phyloP scores from a whole-genome alignment of 2,329 filamentous ascomycete genomes.

The Polytolypa hystricis region DNA sequence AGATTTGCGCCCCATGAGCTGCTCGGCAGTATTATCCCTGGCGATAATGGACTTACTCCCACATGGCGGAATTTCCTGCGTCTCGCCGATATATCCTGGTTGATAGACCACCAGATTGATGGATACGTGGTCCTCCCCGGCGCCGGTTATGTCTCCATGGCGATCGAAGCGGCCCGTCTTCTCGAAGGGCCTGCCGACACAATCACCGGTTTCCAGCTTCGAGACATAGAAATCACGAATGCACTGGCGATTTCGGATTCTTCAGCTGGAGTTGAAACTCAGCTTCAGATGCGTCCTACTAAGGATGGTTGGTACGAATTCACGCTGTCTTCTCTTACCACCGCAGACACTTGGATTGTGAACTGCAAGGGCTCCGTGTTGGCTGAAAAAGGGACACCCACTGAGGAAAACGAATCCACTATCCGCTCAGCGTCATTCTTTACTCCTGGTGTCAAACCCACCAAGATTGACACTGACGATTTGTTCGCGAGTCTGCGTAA shows the following conservation, averaged over 20 bases:
- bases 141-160: constrained; percentile 13
- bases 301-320: too few species aligned
- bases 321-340: too few species aligned
- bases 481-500: constrained; percentile 19
- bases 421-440: too few species aligned
- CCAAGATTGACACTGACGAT: constrained; percentile 16
- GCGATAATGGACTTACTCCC: neutral
- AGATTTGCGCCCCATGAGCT: neutral
- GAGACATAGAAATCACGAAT: constrained; percentile 18
- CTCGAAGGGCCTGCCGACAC: constrained; percentile 8
- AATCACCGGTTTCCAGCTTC: constrained; percentile 4
- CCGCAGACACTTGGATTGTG: too few species aligned
- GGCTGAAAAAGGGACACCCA: too few species aligned
- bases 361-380: too few species aligned
- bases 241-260: constrained; percentile 21
- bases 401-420: too few species aligned
- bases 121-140: constrained; percentile 10
- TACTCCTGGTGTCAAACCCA: too few species aligned
- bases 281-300: too few species aligned
- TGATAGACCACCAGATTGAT: constrained; percentile 4
- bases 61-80: neutral
- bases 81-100: neutral
- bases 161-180: constrained; percentile 18
- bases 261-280: constrained; percentile 23
- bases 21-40: constrained; percentile 5